These are phyloP conservation scores for Daldinia caldariorum DNA, from an alignment of 495 filamentous ascomycete genomes.

Conservation along the genomic window DNA sequence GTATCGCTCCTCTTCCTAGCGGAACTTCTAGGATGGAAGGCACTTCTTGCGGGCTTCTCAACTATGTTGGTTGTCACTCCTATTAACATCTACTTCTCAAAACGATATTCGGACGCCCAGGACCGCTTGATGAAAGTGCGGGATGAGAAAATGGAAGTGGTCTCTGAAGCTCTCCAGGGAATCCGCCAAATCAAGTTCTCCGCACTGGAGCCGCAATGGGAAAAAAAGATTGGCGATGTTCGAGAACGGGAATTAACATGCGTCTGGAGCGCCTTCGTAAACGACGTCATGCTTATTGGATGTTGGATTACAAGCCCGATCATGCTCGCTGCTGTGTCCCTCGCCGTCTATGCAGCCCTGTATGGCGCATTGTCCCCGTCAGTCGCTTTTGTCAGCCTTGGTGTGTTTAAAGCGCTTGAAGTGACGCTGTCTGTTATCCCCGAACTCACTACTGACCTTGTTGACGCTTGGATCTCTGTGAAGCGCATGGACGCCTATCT, in stretches of 20 bases:
- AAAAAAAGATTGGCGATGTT: slow-evolving; percentile 72
- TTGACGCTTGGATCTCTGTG: slow-evolving; percentile 79
- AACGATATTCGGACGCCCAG: slow-evolving; percentile 71
- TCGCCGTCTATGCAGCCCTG: slow-evolving; percentile 73
- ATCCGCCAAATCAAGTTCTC: slow-evolving; percentile 92
- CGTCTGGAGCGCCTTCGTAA: slow-evolving; percentile 71
- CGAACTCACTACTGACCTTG: slow-evolving; percentile 72
- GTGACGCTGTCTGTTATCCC: slow-evolving; percentile 74
- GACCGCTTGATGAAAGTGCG: slow-evolving; percentile 80
- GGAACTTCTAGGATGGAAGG: slow-evolving; percentile 76
- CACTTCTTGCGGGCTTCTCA: slow-evolving; percentile 72
- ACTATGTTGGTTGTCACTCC: slow-evolving; percentile 72
- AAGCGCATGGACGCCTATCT: slow-evolving; percentile 80
- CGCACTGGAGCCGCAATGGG: slow-evolving; percentile 82
- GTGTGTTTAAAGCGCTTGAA: slow-evolving; percentile 78
- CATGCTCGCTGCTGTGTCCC: slow-evolving; percentile 73
- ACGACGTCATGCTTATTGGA: slow-evolving; percentile 65
- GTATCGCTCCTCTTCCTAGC: slow-evolving; percentile 73
- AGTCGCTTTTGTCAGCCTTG: slow-evolving; percentile 82
- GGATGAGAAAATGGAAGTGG: slow-evolving; percentile 79
- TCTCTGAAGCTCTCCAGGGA: slow-evolving; percentile 83
- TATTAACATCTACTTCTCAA: slow-evolving; percentile 74
- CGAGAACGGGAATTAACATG: slow-evolving; percentile 72
- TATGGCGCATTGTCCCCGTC: slow-evolving; percentile 73
- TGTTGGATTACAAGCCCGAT: slow-evolving; percentile 82